Base-by-base conservation (phyloP, 139 green algal species). In the Chlamydomonas sp. region DNA sequence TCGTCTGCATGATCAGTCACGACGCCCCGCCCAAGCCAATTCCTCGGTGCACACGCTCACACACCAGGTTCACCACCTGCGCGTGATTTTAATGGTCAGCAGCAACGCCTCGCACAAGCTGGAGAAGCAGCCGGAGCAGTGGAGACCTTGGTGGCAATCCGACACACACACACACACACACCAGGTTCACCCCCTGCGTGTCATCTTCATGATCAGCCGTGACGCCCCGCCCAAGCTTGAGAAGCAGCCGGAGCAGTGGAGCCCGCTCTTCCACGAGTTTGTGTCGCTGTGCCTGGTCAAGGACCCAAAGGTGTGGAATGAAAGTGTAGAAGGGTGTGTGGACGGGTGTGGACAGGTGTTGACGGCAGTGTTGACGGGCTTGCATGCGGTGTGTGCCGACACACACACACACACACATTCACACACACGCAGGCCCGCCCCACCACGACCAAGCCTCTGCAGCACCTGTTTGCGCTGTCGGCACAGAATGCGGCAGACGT, bases 191-290 rank as follows among this genome's bases (percentile, higher is more conserved):
- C 91, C 92, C 10, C 89, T 96, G 81, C 76, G 90, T 0, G 92
- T 96, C n/a, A 95, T 97, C 69, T 96, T 97, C 84, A 89, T 93
- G 88, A 91, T 97, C 66, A 83, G 71, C n/a, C 72, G 80, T 2
- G 91, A 97, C 58, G 79, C 88, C 4, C 68, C 91, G 5, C 91
- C 92, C 1, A 69, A 70, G 26, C 82, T 96, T 62, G 43, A 75
- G 0, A 76, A 92, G 43, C 74, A 74, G 26, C 66, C 69, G 3
- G 85, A 87, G 33, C 43, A 58, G 1, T 96, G 90, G 90, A 88
- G 78, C 48, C 79, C 85, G 5, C 62, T 81, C 5, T 91, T 97
- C 70, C 81, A 90, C 35, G 88, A 95, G 79, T 96, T 97, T 73
- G 58, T 96, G 30, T 73, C 77, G 24, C 84, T 91, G 65, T 89